Percentiles rank a stretch among this genome's conserved stretches.
Conservation (phyloP, 2,329 filamentous ascomycete genomes). For the Myriosclerotinia scirpicola region DNA sequence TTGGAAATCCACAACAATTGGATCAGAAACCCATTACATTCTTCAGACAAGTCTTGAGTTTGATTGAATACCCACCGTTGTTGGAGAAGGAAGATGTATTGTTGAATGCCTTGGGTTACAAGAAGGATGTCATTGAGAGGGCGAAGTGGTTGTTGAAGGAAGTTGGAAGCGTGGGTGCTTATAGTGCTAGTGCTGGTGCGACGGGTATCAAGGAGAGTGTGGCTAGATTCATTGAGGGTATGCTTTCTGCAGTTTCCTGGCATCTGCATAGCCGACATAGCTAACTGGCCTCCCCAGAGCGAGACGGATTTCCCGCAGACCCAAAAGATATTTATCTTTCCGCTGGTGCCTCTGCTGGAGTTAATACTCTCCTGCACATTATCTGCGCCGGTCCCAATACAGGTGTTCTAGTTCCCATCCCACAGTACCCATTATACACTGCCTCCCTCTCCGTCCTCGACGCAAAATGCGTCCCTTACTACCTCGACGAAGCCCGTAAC, state of each 20-base stretch:
- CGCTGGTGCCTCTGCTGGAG: slow-evolving; percentile 87
- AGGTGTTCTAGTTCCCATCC: slow-evolving; percentile 90
- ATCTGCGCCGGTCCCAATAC: slow-evolving; percentile 76
- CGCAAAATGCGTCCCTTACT: slow-evolving; percentile 87
- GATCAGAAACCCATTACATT: slow-evolving; percentile 99
- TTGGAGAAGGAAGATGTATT: slow-evolving; percentile 83
- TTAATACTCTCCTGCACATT: slow-evolving; percentile 88
- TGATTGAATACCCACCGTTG: slow-evolving; percentile 85
- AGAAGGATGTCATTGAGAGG: slow-evolving; percentile 82
- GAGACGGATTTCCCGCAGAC: slow-evolving; percentile 85
- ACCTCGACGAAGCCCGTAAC: slow-evolving; percentile 78
- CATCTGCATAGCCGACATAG: slow-evolving; percentile 11
- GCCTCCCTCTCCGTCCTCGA: slow-evolving; percentile 85
- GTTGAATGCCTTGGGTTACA: slow-evolving; percentile 74
- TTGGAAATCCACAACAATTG: slow-evolving; percentile 97
- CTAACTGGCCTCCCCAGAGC: slow-evolving; percentile 49
- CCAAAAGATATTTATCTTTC: slow-evolving; percentile 85
- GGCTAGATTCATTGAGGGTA: slow-evolving; percentile 87
- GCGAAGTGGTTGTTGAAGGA: slow-evolving; percentile 78
- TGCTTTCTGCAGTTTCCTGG: slow-evolving; percentile 38
- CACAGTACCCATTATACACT: slow-evolving; percentile 97
- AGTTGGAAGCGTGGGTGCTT: slow-evolving; percentile 90
- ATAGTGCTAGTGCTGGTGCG: slow-evolving; percentile 90
- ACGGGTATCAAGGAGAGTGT: slow-evolving; percentile 85
- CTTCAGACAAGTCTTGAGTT: slow-evolving; percentile 92